Base-by-base conservation (phyloP, 78 protist genomes). In the Acrasis kona region DNA sequence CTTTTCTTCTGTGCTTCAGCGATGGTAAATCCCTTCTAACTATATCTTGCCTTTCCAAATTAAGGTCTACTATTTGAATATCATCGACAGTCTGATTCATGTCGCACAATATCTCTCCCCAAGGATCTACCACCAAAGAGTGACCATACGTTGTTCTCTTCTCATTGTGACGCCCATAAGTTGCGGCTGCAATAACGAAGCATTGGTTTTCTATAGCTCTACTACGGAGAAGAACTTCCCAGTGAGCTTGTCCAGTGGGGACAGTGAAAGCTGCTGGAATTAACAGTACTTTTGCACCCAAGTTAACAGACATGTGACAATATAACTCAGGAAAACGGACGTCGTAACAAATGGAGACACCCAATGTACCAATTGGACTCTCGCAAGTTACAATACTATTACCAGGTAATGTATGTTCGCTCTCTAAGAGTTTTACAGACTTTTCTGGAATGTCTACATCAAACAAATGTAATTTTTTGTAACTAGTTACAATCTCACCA, bases 181-280 rank as follows among this genome's bases (percentile, higher is more conserved):
- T 87, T 0, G 90, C 85, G 1, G 86, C 58, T 1, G 86, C 87
- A 6, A 81, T 35, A 29, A 86, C 79, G 38, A 39, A 80, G 10
- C 50, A 0, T 32, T 87, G 88, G 1, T 65, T 76, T 42, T 87
- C 92, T 39, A 87, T 79, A n/a, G 92, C 92, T 4, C 92, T 72
- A 3, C 82, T 79, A 1, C 86, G 79, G 5, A 82, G 81, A 1
- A 83, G 81, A 5, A 76, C 77, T 10, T 84, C 81, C 89, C 93
- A 85, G 34, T 84, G 87, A 1, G 80, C 86, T 34, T 29, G 61
- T 8, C 87, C 93, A 1, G 87, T 84, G 6, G 70, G 39, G 5
- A 77, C 74, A n/a, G 74, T 70, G 64, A 87, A 87, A 5, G 92
- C 88, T 0, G 76, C 39, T 8, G 92, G 92, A 12, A 70, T 39